Evolutionary conservation across 2,329 filamentous ascomycete genomes (phyloP).

Genomic region (Neofusicoccum ribis): DNA sequence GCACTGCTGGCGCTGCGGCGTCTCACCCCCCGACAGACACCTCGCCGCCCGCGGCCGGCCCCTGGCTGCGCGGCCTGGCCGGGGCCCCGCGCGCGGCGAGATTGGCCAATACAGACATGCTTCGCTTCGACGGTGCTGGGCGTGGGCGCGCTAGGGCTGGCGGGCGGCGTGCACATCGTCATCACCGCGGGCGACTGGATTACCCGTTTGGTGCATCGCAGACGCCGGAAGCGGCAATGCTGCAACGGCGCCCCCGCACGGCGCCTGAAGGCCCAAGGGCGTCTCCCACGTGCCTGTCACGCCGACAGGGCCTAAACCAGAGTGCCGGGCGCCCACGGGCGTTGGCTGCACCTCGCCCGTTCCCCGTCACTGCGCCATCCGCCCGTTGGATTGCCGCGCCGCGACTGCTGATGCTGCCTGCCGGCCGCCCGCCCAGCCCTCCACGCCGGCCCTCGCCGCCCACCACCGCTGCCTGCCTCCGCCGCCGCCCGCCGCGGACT

Average conservation of each 20-base stretch:
- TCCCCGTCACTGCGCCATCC: background rate
- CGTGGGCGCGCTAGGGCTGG: background rate
- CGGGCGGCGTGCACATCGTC: background rate
- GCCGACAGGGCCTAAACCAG: conserved; percentile 13
- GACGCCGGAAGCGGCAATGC: conserved; percentile 1
- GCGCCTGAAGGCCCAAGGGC: background rate
- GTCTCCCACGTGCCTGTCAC: conserved; percentile 10
- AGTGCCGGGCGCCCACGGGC: background rate
- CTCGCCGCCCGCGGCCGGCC: background rate
- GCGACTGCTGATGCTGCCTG: no score
- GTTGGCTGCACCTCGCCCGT: conserved; percentile 1
- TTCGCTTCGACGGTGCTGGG: background rate
- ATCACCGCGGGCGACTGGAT: background rate
- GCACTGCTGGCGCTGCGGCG: background rate
- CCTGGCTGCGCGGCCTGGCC: no score
- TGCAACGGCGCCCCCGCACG: conserved; percentile 13
- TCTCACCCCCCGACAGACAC: background rate
- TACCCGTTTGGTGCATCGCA: background rate
- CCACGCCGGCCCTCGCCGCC: background rate
- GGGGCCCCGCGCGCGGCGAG: no score
- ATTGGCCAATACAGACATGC: no score
- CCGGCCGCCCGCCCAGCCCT: background rate
- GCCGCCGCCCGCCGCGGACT: background rate
- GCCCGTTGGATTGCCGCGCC: background rate
- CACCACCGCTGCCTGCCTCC: background rate